Conservation (phyloP, 805 yeast species). For the Dipodascopsis uninucleata region DNA sequence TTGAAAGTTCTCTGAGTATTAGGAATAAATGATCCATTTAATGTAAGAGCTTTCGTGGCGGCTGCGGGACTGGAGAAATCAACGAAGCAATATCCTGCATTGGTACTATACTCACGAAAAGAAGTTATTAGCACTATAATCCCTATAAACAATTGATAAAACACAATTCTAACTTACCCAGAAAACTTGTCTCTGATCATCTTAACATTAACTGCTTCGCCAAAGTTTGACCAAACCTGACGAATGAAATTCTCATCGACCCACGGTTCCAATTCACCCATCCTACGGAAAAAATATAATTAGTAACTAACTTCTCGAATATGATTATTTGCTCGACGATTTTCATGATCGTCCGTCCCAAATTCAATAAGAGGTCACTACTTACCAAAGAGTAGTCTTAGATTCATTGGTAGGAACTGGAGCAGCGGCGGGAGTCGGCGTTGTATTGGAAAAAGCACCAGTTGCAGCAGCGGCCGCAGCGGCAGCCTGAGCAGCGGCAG, state of each 20-base stretch:
- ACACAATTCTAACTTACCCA: constrained; percentile 26
- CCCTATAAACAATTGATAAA: not conserved
- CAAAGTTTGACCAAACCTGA: constrained; percentile 65
- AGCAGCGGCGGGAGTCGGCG: constrained; percentile 13
- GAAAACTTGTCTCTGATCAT: constrained; percentile 62
- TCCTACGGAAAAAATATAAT: constrained; percentile 33
- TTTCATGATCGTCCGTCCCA: not conserved
- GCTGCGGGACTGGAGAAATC: constrained; percentile 60
- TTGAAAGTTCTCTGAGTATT: constrained; percentile 56
- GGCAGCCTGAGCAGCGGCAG: constrained; percentile 13
- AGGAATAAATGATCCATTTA: constrained; percentile 70
- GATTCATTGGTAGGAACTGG: constrained; percentile 25
- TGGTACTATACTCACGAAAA: constrained; percentile 32
- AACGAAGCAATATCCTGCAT: constrained; percentile 78
- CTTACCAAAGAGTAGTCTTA: constrained; percentile 37
- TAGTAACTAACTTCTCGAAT: not conserved
- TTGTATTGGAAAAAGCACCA: constrained; percentile 17
- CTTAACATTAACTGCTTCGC: constrained; percentile 64
- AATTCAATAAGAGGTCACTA: too few relatives aligned
- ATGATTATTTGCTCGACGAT: too few relatives aligned
- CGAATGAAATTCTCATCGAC: constrained; percentile 72
- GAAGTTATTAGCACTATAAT: not conserved
- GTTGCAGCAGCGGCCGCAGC: constrained; percentile 24
- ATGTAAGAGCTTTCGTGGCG: constrained; percentile 58
- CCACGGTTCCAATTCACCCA: constrained; percentile 83